Base-by-base conservation (phyloP, 1,139 yeast genomes). In the Geotrichum candidum region DNA sequence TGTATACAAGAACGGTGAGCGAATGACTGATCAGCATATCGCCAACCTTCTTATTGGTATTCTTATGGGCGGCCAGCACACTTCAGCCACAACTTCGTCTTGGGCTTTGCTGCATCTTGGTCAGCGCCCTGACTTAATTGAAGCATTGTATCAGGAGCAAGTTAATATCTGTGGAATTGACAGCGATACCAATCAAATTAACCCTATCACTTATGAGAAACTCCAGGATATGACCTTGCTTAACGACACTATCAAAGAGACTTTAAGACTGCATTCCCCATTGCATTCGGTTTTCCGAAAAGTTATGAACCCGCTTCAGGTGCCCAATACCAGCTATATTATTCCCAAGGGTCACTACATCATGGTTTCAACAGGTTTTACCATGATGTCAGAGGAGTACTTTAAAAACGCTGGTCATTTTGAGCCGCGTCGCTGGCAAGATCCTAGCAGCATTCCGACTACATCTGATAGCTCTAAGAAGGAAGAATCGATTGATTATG, bases 41-140 rank as follows among this genome's bases (percentile, higher is more conserved):
- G 96, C 98, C 53, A 88, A 92, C 77, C 81, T 94, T 74, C 80
- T 91, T 76, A 94, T 94, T 76, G 99, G 98, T 74, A 86, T 95
- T 61, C 82, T 95, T 66, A 94, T 94, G 99, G 99, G 99, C 70
- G 99, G 99, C 65, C 99, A 94, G 79, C 99, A 94, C 76, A 95
- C 99, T 38, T 88, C 96, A 68, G 96, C 98, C 56, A 84, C 98
- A 31, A 94, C 99, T 33, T 89, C 96, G 56, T 88, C 97, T 33
- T 94, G 99, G 99, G 85, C 85, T 71, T 80, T 94, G 73, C 82
- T 94, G 68, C 99, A 94, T 74, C 82, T 94, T 68, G 98, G 92
- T 68, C 95, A 88, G 70, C 80, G 84, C 68, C 96, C 96, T 53
- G 87, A 89, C 52, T 77, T 92, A 63, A 96, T 90, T 78, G 89